A percentile compares a stretch with the other conserved stretches of the same genome.
These are phyloP conservation scores for Actinidia arguta DNA, from an alignment of 179 eudicot species.

Conservation along the genomic window DNA sequence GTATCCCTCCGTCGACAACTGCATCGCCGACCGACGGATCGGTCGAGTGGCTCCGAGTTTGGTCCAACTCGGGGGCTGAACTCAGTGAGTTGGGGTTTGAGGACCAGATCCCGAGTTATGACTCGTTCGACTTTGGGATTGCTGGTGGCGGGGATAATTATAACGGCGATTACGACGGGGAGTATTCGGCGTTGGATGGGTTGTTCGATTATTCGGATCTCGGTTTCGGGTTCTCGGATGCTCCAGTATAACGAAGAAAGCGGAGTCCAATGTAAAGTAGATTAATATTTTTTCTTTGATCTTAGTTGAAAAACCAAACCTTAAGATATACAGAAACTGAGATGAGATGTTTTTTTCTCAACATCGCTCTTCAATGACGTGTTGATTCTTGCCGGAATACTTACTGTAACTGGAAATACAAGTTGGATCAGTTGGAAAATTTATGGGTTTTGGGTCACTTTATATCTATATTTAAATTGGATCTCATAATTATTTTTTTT, in stretches of 20 bases:
- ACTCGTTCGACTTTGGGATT: constrained; percentile 55
- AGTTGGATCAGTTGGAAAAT: no score
- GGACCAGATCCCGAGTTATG: constrained; percentile 42
- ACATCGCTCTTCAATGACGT: no score
- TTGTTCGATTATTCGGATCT: constrained; percentile 58
- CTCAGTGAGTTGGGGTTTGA: constrained; percentile 49
- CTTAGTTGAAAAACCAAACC: no score
- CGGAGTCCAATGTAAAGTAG: no score
- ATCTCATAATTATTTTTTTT: no score
- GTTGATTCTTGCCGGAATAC: no score
- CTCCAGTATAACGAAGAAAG: background rate
- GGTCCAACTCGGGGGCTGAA: constrained; percentile 36
- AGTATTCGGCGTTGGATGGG: constrained; percentile 59
- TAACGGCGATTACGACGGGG: constrained; percentile 18
- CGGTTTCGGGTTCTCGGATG: constrained; percentile 37
- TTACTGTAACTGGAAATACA: no score
- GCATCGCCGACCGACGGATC: constrained; percentile 18
- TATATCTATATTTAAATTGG: no score
- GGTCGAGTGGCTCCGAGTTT: constrained; percentile 40
- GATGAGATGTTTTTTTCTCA: no score
- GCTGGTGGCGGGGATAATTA: constrained; percentile 19
- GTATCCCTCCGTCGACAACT: constrained; percentile 47
- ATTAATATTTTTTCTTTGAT: no score
- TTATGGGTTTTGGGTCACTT: no score
- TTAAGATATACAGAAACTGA: no score